Evolutionary conservation across 176 grass and related monocot genomes (phyloP), one percentile per base, ranked within the genome.

Genomic region (Eragrostis curvula): DNA sequence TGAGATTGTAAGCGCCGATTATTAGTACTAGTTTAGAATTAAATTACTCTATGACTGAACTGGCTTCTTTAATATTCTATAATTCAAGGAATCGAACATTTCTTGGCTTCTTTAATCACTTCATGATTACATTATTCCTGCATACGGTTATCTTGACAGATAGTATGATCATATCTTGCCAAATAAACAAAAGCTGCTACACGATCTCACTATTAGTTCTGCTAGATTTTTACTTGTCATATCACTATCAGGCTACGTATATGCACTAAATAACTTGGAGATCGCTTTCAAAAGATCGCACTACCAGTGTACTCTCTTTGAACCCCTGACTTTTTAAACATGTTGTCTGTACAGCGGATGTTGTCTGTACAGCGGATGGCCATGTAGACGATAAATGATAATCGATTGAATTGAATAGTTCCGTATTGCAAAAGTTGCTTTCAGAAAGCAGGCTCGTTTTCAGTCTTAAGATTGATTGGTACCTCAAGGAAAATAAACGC

Each of bases 61-160:
- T 57, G 17, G 17, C 6, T 57, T 36, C 32, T 36, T 36, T 36
- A n/a, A n/a, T n/a, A n/a, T n/a, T n/a, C n/a, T n/a, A n/a, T n/a
- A n/a, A n/a, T n/a, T n/a, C n/a, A n/a, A n/a, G n/a, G n/a, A n/a
- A n/a, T n/a, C n/a, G n/a, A n/a, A n/a, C n/a, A n/a, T n/a, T n/a
- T n/a, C n/a, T n/a, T n/a, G n/a, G n/a, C n/a, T n/a, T n/a, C n/a
- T 28, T 59, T 61, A 25, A 11, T 59, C 9, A 4, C 3, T 55
- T 8, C 52, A 9, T 20, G 17, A 8, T 1, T 57, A 57, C 42
- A 12, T 0, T 51, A 61, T 70, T 18, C 20, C 28, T 66, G 27
- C 27, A 25, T 61, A 58, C 55, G 27, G 24, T n/a, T 49, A 73
- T 51, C n/a, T 83, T 51, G 63, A 41, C n/a, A 15, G 63, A 36